Base-by-base conservation (phyloP, 2,329 filamentous ascomycete species). In the Xylaria sp. region DNA sequence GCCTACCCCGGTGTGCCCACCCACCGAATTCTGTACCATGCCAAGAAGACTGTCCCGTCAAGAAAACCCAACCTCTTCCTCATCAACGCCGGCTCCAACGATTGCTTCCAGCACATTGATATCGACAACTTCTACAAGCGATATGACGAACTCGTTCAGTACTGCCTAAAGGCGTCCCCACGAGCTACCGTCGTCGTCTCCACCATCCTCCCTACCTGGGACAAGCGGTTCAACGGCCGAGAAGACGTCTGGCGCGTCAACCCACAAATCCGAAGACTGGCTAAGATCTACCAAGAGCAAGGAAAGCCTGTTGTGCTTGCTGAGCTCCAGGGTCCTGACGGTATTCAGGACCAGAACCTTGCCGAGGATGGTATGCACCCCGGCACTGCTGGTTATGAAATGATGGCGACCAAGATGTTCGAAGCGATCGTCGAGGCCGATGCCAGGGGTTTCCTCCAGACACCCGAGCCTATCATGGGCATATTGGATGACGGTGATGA, bases 81-180 rank as follows among this genome's bases (percentile, higher is more conserved):
- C n/a, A 65, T 75, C 49, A 73, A 74, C 59, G 71, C 71, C 18
- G 73, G 73, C 8, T 73, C 73, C 54, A 74, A 74, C 53, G 72
- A 75, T 53, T 73, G 72, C 51, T 70, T 71, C 61, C 68, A 70
- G 60, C 66, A 70, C 34, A 64, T 72, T 55, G 68, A 73, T 35
- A 67, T 72, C 19, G 63, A 69, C 56, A 70, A 72, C 63, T 72
- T 72, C 47, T 72, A 68, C 49, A 69, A 70, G 59, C 69, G 71
- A 56, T 68, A 73, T 35, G 68, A 69, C 19, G 65, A 66, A 13
- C 55, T 74, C 1, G 65, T 74, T 5, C 66, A 66, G 52, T 73
- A 72, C 59, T 68, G 73, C 9, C 64, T 73, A 18, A 58, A 65
- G 9, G 68, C 68, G 11, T 73, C 71, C 11, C 72, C 71, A 6